Base-by-base conservation (phyloP, 2,329 filamentous ascomycete species). In the Penicillium sp. region DNA sequence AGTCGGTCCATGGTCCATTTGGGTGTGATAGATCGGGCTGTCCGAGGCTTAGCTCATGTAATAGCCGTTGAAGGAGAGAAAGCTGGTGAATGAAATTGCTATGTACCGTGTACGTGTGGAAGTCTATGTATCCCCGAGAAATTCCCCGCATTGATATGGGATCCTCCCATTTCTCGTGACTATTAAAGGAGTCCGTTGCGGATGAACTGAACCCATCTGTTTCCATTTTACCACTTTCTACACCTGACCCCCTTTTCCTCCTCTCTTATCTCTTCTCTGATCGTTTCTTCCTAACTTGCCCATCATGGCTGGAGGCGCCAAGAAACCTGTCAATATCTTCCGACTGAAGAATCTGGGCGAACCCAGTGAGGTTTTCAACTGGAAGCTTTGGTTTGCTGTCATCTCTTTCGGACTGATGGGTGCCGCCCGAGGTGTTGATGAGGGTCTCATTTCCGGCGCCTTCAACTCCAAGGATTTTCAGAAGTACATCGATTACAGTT, bases 341-440 rank as follows among this genome's bases (percentile, higher is more conserved):
- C 83, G 79, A 65, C 74, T 88, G 59, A 82, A 84, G 67, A 73
- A 88, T 60, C 78, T 86, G 49, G 83, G 84, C 57, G 88, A 90
- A 58, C 90, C 90, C 4, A 82, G 82, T 54, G 84, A 89, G 68
- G 83, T 87, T 60, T 84, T 91, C 72, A 93, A 93, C 76, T 91
- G 88, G 88, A 81, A 85, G 45, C 80, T 93, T 59, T 91, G 88
- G 87, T 90, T 90, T 73, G 87, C 89, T 43, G 88, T 92, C 54
- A 70, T 90, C 60, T 87, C 85, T 4, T 91, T 91, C 61, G 87
- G 87, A 48, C 82, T 93, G 35, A 85, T 93, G 74, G 90, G 90
- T 54, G 89, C 90, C 3, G 89, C 89, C 42, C 84, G 90, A 57
- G 90, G 90, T 65, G 75, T 92, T n/a, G 90, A 93, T 61, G 90